Conservation (phyloP, 768 basidiomycete genomes). For the Podaxis pistillaris region DNA sequence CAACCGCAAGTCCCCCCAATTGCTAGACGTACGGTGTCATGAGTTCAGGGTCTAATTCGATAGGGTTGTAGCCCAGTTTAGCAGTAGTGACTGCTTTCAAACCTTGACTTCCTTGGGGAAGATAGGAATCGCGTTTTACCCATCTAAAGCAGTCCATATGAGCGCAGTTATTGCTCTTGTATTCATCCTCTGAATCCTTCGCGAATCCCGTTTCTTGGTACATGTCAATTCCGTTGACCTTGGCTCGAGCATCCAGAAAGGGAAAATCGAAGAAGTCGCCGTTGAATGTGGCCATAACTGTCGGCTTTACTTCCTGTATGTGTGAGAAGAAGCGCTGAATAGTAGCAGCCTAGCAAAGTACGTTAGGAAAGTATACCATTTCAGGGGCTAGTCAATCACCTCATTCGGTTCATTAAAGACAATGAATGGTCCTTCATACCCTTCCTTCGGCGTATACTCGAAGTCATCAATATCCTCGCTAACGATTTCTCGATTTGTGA, state of each 20-base stretch:
- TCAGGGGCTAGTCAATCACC: slow-evolving; percentile 38
- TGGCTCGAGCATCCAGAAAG: slow-evolving; percentile 84
- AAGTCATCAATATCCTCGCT: slow-evolving; percentile 98
- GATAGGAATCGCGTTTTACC: slow-evolving; percentile 98
- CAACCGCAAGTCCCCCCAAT: neutral
- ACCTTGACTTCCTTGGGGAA: slow-evolving; percentile 98
- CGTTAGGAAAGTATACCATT: neutral
- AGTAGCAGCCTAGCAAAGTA: slow-evolving; percentile 58
- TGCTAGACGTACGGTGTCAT: slow-evolving; percentile 89
- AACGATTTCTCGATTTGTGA: slow-evolving; percentile 97
- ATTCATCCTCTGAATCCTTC: slow-evolving; percentile 92
- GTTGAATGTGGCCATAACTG: slow-evolving; percentile 98
- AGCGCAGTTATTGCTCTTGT: slow-evolving; percentile 86
- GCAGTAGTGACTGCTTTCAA: slow-evolving; percentile 96
- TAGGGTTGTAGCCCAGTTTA: slow-evolving; percentile 95
- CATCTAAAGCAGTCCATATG: slow-evolving; percentile 99
- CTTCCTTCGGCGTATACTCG: slow-evolving; percentile 97
- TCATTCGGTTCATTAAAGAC: slow-evolving; percentile 95
- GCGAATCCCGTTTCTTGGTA: slow-evolving; percentile 91
- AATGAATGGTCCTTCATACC: slow-evolving; percentile 94
- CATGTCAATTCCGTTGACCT: slow-evolving; percentile 93
- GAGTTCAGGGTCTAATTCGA: slow-evolving; percentile 95
- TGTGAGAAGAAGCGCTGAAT: slow-evolving; percentile 92
- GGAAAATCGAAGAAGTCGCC: slow-evolving; percentile 99
- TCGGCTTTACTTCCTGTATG: slow-evolving; percentile 90